phyloP scores from a whole-genome alignment of 2,329 filamentous ascomycete species.

The Amauroascus niger region DNA sequence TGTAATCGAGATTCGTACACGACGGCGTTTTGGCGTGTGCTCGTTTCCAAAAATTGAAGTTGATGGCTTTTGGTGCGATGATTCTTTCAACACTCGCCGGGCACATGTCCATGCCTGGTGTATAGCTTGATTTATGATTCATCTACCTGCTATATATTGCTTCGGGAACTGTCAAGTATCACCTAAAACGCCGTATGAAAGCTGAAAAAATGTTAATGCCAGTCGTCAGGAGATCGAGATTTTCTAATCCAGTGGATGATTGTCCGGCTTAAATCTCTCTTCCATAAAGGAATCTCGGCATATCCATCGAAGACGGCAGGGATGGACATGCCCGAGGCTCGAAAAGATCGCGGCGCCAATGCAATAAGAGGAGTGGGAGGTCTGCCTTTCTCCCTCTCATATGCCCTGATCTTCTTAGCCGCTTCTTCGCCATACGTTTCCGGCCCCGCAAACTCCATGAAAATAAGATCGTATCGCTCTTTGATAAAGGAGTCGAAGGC shows the following conservation, averaged over 20 bases:
- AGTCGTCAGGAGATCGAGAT: neutral
- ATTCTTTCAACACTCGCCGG: too few species aligned
- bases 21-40: too few species aligned
- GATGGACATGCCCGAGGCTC: neutral
- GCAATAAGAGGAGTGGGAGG: slow-evolving; percentile 5
- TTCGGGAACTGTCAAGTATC: neutral
- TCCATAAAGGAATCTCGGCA: neutral
- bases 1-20: too few species aligned
- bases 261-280: neutral
- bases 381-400: neutral
- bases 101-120: too few species aligned
- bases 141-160: neutral
- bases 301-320: slow-evolving; percentile 1
- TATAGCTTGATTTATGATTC: neutral
- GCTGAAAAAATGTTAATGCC: neutral
- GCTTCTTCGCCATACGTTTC: neutral
- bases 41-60: too few species aligned
- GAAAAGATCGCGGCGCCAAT: neutral
- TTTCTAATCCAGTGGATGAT: slow-evolving; percentile 6
- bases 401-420: neutral
- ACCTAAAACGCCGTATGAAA: neutral
- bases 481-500: neutral
- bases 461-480: neutral
- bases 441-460: neutral
- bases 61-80: too few species aligned